phyloP scores from a whole-genome alignment of 768 basidiomycete genomes.

The Guyanaporus albipodus region DNA sequence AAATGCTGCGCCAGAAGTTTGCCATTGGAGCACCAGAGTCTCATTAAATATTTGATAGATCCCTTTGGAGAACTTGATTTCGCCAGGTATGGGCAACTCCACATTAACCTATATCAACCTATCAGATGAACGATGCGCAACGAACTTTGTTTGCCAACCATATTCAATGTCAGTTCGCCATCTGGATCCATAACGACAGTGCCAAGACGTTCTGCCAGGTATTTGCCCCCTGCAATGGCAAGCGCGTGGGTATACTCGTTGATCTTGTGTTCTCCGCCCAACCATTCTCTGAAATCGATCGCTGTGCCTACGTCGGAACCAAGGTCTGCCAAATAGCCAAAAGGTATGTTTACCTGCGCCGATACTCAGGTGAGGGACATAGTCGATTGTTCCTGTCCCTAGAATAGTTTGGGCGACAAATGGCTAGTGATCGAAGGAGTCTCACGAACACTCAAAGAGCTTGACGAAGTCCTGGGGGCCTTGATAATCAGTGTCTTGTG shows the following conservation, averaged over 20 bases:
- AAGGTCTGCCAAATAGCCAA: neutral
- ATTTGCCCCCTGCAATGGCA: conserved; percentile 62
- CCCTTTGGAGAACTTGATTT: conserved; percentile 19
- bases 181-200: conserved; percentile 61
- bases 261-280: conserved; percentile 76
- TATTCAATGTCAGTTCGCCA: conserved; percentile 59
- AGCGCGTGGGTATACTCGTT: conserved; percentile 65
- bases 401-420: neutral
- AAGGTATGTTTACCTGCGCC: conserved; percentile 39
- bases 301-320: conserved; percentile 38
- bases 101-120: conserved; percentile 36
- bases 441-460: conserved; percentile 43
- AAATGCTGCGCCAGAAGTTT: conserved; percentile 8
- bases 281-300: conserved; percentile 63
- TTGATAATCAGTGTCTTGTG: conserved; percentile 33
- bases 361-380: conserved; percentile 50
- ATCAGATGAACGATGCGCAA: neutral
- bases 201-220: conserved; percentile 54
- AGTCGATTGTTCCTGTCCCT: conserved; percentile 69
- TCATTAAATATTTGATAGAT: conserved; percentile 14
- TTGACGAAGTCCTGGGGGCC: conserved; percentile 39
- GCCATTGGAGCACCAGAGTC: conserved; percentile 22
- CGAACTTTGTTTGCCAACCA: conserved; percentile 44
- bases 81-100: conserved; percentile 33
- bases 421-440: neutral